Base-by-base conservation (phyloP, 1,139 yeast genomes). In the Hyphopichia pseudoburtonii region DNA sequence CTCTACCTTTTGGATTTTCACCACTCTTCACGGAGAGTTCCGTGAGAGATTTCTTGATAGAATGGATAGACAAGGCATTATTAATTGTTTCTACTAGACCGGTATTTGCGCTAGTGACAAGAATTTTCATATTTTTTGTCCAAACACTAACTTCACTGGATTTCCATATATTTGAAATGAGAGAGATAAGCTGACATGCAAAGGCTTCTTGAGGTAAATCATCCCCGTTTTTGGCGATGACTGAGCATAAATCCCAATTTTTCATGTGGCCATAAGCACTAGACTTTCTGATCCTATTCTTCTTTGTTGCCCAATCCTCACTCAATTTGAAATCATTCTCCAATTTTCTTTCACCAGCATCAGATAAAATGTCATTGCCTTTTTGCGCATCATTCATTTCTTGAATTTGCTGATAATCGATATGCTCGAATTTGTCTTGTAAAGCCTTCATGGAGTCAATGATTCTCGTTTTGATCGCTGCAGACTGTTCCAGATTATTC, bases 171-270 rank as follows among this genome's bases (percentile, higher is more conserved):
- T 78, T 80, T 0, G 95, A 83, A 61, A 90, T 86, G 31, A 95
- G 82, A 39, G 86, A 82, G 34, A 92, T 90, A 27, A 92, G 60
- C 56, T 92, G 98, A 48, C 97, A 89, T 0, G 98, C 98, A 69
- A 92, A 89, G 0, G 98, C 97, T 56, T 92, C 98, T 57, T 92
- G 98, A 16, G 96, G 86, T 36, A 92, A 62, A 59, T 92, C 98
- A 52, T 86, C 92, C 22, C 98, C 98, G 34, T 96, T 90, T 54
- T 92, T 92, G 7, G 92, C 96, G 55, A 92, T 92, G 3, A 90
- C 97, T 0, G 97, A 89, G 48, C 92, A 88, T 28, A 92, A 60
- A 43, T 92, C 97, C 98, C 98, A 92, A 56, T 88, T 86, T 24
- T 82, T 85, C 21, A 85, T 60, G 54, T 89, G 95, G 0, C 98